Evolutionary conservation across 1,284 basidiomycete genomes (phyloP).

Genomic region (Leccinum pachyderme): DNA sequence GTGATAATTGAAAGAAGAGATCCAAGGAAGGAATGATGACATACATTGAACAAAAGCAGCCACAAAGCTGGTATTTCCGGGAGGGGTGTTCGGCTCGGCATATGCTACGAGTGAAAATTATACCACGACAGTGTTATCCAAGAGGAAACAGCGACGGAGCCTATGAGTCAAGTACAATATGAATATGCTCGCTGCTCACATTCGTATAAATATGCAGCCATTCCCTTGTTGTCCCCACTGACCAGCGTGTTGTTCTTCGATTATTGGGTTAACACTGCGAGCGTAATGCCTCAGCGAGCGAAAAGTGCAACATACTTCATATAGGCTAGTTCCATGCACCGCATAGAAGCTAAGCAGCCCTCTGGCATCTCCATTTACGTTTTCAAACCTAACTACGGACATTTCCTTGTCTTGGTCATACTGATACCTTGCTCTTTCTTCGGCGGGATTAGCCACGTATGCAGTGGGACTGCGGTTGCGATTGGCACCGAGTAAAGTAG

Average conservation of each 20-base stretch:
- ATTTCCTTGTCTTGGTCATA: conserved; percentile 74
- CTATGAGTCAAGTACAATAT: background rate
- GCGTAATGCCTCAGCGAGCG: too few species aligned
- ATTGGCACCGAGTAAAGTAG: conserved; percentile 65
- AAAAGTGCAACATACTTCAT: conserved; percentile 48
- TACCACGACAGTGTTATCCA: background rate
- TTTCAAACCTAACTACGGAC: conserved; percentile 64
- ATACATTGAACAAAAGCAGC: conserved; percentile 75
- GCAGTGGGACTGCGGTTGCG: conserved; percentile 74
- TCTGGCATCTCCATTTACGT: conserved; percentile 50
- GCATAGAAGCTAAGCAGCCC: conserved; percentile 77
- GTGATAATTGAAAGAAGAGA: background rate
- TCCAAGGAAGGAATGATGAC: conserved; percentile 14
- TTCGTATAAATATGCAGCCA: conserved; percentile 79
- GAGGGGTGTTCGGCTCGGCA: conserved; percentile 61
- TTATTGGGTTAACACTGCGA: background rate
- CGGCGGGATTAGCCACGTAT: conserved; percentile 69
- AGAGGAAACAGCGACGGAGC: background rate
- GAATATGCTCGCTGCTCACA: conserved; percentile 35
- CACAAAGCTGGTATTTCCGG: conserved; percentile 68
- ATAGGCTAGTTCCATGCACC: conserved; percentile 79
- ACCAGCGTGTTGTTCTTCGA: conserved; percentile 74
- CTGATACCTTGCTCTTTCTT: conserved; percentile 62
- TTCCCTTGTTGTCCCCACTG: conserved; percentile 78
- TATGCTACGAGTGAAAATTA: conserved; percentile 39